phyloP scores from a whole-genome alignment of 176 grass and related monocot genomes.

The Ensete glaucum region DNA sequence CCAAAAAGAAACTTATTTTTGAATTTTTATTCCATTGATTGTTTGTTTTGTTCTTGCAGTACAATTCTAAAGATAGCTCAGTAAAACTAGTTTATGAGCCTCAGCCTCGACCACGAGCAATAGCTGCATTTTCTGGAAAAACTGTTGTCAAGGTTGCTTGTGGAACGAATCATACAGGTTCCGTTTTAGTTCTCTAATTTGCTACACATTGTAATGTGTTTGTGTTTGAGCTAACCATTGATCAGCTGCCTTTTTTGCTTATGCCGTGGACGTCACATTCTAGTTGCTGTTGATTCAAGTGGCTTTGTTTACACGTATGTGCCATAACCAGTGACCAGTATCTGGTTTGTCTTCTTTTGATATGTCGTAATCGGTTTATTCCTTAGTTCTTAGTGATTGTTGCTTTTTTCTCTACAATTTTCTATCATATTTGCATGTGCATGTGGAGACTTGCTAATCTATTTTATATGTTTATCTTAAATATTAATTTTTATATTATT shows the following conservation, averaged over 20 bases:
- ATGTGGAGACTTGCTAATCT: neutral
- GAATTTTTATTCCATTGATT: neutral
- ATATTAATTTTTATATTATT: neutral
- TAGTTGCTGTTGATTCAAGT: constrained; percentile 95
- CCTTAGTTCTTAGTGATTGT: neutral
- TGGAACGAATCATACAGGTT: constrained; percentile 99
- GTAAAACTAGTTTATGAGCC: constrained; percentile 90
- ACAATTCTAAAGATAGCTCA: constrained; percentile 82
- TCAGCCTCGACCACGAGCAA: constrained; percentile 61
- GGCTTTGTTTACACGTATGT: constrained; percentile 99
- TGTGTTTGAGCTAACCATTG: neutral
- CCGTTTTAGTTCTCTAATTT: neutral
- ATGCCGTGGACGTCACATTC: constrained; percentile 18
- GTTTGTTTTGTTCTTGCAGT: constrained; percentile 47
- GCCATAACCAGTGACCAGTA: constrained; percentile 8
- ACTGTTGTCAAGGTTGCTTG: constrained; percentile 84
- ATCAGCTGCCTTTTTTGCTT: neutral
- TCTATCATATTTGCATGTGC: neutral
- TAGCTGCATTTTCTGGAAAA: constrained; percentile 80
- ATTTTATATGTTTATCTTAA: neutral
- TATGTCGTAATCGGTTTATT: neutral
- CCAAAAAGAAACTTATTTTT: neutral
- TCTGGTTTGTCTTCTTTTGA: neutral
- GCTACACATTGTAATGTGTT: neutral
- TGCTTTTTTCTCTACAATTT: neutral